Conservation (phyloP, 768 basidiomycete species). For the Lentinula guzmanii region DNA sequence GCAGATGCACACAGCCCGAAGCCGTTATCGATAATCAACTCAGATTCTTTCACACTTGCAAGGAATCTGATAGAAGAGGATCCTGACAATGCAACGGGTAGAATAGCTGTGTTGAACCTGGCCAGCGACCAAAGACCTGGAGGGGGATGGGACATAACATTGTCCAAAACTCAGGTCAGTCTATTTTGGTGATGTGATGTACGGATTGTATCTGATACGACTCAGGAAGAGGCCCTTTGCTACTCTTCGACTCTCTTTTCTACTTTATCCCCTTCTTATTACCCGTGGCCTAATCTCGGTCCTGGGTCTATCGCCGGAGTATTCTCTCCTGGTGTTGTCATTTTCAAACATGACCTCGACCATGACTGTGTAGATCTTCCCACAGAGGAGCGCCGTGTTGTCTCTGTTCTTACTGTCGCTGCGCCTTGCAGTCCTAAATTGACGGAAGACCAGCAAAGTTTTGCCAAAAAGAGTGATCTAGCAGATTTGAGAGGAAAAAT, state of each 20-base stretch:
- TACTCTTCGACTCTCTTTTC: conserved; percentile 40
- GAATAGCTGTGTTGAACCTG: conserved; percentile 31
- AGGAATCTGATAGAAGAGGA: conserved; percentile 22
- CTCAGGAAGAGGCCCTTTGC: conserved; percentile 41
- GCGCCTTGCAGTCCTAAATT: conserved; percentile 28
- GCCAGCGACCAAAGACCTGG: conserved; percentile 28
- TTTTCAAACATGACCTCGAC: conserved; percentile 42
- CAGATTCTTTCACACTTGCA: conserved; percentile 31
- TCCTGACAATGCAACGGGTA: conserved; percentile 17
- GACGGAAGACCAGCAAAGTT: conserved; percentile 17
- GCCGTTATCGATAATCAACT: conserved; percentile 23
- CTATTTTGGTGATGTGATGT: background rate
- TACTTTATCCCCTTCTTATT: conserved; percentile 32
- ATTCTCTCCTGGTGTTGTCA: conserved; percentile 38
- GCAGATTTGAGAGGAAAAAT: conserved; percentile 37
- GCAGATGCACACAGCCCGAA: conserved; percentile 9
- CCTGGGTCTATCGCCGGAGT: conserved; percentile 31
- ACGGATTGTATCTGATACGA: background rate
- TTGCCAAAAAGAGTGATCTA: conserved; percentile 20
- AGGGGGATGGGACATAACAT: conserved; percentile 24
- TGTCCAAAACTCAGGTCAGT: conserved; percentile 26
- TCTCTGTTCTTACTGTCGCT: conserved; percentile 42
- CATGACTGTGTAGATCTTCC: conserved; percentile 31
- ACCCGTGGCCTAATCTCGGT: conserved; percentile 43
- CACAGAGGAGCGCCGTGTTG: conserved; percentile 23